Evolutionary conservation across 805 yeast species (phyloP).

Genomic region (Cyberlindnera amylophila): DNA sequence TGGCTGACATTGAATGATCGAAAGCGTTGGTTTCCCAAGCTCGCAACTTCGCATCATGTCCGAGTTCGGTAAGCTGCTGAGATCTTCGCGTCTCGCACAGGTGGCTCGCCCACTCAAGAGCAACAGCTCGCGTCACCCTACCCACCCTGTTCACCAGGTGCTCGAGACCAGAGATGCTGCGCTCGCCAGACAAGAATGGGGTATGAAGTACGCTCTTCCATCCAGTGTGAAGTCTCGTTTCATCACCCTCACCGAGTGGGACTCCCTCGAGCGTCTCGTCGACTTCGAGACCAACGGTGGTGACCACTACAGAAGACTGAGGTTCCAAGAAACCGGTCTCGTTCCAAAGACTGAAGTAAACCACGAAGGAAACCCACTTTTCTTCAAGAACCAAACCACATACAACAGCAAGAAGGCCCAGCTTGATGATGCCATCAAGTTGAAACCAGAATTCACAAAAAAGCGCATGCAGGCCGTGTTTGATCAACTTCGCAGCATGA

Average conservation of each 20-base stretch:
- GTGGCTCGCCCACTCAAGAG: constrained; percentile 28
- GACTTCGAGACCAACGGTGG: constrained; percentile 66
- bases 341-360: constrained; percentile 25
- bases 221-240: constrained; percentile 52
- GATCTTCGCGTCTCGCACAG: constrained; percentile 33
- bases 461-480: constrained; percentile 10
- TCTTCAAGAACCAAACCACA: constrained; percentile 22
- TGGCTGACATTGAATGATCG: too few relatives aligned
- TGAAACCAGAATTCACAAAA: constrained; percentile 1
- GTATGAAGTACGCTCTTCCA: constrained; percentile 71
- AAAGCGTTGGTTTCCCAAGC: too few relatives aligned
- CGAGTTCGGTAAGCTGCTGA: constrained; percentile 27
- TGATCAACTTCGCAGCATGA: constrained; percentile 27
- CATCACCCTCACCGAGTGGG: constrained; percentile 62
- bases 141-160: constrained; percentile 66
- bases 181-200: constrained; percentile 67
- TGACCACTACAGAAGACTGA: constrained; percentile 52
- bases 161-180: constrained; percentile 66
- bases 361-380: constrained; percentile 33
- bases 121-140: constrained; percentile 6
- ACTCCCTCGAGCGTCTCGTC: constrained; percentile 63
- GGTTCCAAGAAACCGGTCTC: constrained; percentile 67
- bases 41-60: too few relatives aligned
- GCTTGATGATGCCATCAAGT: constrained; percentile 5
- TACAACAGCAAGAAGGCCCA: constrained; percentile 25